A percentile compares a stretch with the other conserved stretches of the same genome.
Evolutionary conservation across 192 early-diverging fungal genomes (phyloP).

Genomic region (Helicostylum pulchrum): DNA sequence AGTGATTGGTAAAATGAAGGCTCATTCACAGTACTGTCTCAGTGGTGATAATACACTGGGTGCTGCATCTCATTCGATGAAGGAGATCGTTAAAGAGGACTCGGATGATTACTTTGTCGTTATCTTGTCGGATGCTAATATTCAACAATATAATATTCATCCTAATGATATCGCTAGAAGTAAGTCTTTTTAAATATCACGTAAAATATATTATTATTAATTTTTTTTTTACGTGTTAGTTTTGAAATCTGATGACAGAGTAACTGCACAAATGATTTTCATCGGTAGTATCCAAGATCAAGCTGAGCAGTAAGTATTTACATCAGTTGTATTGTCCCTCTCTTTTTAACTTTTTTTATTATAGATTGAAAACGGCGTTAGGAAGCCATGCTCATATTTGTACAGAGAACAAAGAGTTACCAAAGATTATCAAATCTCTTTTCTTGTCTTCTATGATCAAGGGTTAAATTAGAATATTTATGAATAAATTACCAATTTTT

Average conservation of each 20-base stretch:
- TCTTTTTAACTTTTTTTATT: neutral
- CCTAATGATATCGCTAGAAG: constrained; percentile 61
- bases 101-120: constrained; percentile 80
- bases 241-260: constrained; percentile 66
- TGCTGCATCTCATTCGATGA: constrained; percentile 61
- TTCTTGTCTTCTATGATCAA: constrained; percentile 63
- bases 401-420: constrained; percentile 58
- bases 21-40: constrained; percentile 79
- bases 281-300: constrained; percentile 78
- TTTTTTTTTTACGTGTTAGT: constrained; percentile 33
- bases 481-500: no score
- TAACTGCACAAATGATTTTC: constrained; percentile 74
- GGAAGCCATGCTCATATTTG: constrained; percentile 57
- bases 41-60: constrained; percentile 76
- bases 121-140: constrained; percentile 78
- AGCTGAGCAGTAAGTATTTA: constrained; percentile 52
- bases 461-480: constrained; percentile 14
- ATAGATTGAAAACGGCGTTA: constrained; percentile 46
- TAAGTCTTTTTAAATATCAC: constrained; percentile 25
- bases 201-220: neutral
- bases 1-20: constrained; percentile 67
- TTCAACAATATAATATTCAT: constrained; percentile 75
- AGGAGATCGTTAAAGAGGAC: constrained; percentile 66
- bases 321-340: neutral
- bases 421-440: constrained; percentile 59